Evolutionary conservation across 2,329 filamentous ascomycete species (phyloP).

Genomic region (Colletotrichum plurivorum): DNA sequence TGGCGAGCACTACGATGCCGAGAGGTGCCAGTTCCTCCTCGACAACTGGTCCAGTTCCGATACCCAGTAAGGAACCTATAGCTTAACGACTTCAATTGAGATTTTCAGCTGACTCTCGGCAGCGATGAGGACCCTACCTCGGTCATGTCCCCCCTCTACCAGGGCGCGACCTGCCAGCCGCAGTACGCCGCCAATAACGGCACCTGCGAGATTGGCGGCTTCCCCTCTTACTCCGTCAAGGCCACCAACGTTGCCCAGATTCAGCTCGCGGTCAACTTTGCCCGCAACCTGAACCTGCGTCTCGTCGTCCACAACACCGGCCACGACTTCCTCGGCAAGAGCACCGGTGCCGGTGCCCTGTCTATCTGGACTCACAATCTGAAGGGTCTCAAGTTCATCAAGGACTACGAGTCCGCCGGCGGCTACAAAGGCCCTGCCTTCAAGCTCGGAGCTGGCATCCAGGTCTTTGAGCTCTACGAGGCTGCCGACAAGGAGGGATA

Average conservation of each 20-base stretch:
- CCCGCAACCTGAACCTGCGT: slow-evolving; percentile 61
- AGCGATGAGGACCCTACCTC: slow-evolving; percentile 56
- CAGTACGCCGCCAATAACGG: slow-evolving; percentile 43
- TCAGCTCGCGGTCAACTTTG: slow-evolving; percentile 63
- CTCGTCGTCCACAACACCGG: slow-evolving; percentile 68
- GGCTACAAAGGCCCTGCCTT: slow-evolving; percentile 62
- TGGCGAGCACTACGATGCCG: slow-evolving; percentile 45
- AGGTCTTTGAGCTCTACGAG: slow-evolving; percentile 67
- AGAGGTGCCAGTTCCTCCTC: slow-evolving; percentile 45
- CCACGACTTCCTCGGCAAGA: slow-evolving; percentile 67
- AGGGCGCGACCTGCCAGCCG: slow-evolving; percentile 55
- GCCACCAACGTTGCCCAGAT: slow-evolving; percentile 59
- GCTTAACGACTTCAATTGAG: not conserved
- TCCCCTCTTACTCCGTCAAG: slow-evolving; percentile 58
- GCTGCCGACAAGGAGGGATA: slow-evolving; percentile 61
- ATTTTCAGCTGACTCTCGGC: slow-evolving; percentile 13
- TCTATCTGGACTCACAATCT: slow-evolving; percentile 64
- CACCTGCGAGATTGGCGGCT: slow-evolving; percentile 57
- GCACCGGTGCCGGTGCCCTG: slow-evolving; percentile 64
- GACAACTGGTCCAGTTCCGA: slow-evolving; percentile 47
- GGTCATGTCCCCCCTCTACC: slow-evolving; percentile 56
- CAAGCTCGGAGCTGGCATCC: slow-evolving; percentile 68
- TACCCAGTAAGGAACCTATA: slow-evolving; percentile 41
- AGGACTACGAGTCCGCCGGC: slow-evolving; percentile 42
- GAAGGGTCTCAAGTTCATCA: slow-evolving; percentile 51